Evolutionary conservation across 2,329 filamentous ascomycete species (phyloP).

Genomic region (Penicillium sp.): DNA sequence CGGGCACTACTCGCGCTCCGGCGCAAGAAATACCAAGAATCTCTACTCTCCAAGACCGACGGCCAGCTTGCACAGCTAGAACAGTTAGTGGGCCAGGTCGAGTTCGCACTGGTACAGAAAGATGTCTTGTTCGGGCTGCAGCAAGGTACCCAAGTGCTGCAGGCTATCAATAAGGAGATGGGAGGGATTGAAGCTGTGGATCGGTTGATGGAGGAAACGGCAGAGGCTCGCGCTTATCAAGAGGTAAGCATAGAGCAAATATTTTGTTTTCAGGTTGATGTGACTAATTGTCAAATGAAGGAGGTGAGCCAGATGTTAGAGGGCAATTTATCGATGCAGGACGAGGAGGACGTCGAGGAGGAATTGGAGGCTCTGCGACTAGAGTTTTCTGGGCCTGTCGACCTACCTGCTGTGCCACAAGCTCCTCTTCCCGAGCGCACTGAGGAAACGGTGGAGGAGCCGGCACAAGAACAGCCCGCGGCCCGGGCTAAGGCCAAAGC

Average conservation of each 20-base stretch:
- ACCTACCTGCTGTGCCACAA: conserved; percentile 43
- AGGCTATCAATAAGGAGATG: conserved; percentile 94
- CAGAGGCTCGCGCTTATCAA: conserved; percentile 89
- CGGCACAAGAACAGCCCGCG: conserved; percentile 26
- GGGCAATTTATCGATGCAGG: conserved; percentile 84
- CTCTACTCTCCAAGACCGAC: conserved; percentile 84
- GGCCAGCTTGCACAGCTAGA: conserved; percentile 92
- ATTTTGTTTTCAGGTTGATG: background rate
- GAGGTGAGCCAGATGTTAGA: conserved; percentile 92
- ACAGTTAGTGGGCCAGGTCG: conserved; percentile 81
- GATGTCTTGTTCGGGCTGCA: conserved; percentile 91
- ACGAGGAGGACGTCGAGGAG: conserved; percentile 97
- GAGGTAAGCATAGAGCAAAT: conserved; percentile 56
- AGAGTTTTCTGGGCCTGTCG: conserved; percentile 51
- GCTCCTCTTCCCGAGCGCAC: conserved; percentile 28
- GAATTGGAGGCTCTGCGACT: conserved; percentile 81
- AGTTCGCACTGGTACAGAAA: conserved; percentile 96
- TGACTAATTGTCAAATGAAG: conserved; percentile 50
- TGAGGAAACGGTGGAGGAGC: background rate
- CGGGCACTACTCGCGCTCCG: conserved; percentile 85
- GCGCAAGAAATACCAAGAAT: conserved; percentile 96
- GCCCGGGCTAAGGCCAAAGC: conserved; percentile 30
- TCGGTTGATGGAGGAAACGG: conserved; percentile 90
- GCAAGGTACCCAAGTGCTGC: conserved; percentile 85
- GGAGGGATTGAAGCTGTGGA: conserved; percentile 91